Base-by-base conservation (phyloP, 176 grass and related monocot genomes). In the Aegilops bicornis region DNA sequence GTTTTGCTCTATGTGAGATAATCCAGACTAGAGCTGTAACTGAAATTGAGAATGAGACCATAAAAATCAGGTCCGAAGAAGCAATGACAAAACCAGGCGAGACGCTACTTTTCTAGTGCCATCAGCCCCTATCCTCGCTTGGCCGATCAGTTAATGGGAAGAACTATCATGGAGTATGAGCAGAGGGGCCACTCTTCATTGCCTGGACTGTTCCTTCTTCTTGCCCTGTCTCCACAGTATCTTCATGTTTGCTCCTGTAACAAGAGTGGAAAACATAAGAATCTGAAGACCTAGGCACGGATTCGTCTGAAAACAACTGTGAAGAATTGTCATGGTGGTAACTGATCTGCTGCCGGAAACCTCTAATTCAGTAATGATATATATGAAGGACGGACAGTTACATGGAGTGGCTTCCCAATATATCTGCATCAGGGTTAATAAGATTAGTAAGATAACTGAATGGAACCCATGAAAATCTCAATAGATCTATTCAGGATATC, bases 361-460 rank as follows among this genome's bases (percentile, higher is more conserved):
- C 74, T 93, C 79, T 39, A 95, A 85, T 90, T 95, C 91, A 69
- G 89, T 32, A 39, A 87, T 77, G 37, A 93, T 91, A 36, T 89
- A 89, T 27, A 52, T 6, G 48, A 95, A 91, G 13, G 92, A 86
- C 32, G n/a, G 85, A 33, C 32, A 6, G 48, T 52, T 52, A 15
- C 13, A 17, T 52, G 48, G 48, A 83, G 1, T 19, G 7, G 85
- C 20, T 64, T 91, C 85, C 93, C 92, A 93, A 62, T 93, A 91
- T 90, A 86, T 93, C 83, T 81, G 70, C 87, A 93, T 91, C 86
- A 93, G 77, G n/a, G 70, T 83, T 67, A n/a, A 71, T 31, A 33
- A 22, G 24, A 69, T 45, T 60, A 22, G 10, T 54, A 62, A 61
- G 31, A 79, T 10, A 88, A 70, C 12, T 73, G 27, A n/a, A 36